Evolutionary conservation across 2,329 filamentous ascomycete genomes (phyloP), one percentile per base, ranked within the genome.

Genomic region (Neobulgaria alba): DNA sequence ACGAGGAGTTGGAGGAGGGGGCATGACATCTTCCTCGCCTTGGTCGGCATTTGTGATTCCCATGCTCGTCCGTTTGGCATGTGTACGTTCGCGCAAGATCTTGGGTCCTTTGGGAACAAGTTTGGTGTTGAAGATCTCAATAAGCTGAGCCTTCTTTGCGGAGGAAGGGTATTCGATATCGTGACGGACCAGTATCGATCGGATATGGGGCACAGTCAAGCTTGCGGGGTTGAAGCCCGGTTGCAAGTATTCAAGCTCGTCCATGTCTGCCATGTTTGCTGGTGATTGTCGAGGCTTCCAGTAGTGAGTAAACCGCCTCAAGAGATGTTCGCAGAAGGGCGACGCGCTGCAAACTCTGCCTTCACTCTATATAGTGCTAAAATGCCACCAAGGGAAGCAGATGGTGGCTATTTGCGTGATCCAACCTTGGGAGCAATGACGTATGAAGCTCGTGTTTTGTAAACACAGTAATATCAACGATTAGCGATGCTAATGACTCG

Each of bases 171-270:
- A 96, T 29, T 78, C 67, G 56, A 96, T 70, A 59, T 88, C 84
- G 66, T 98, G 86, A 50, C 79, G 83, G 56, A 96, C 85, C 43
- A 98, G 77, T 51, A 96, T 93, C 36, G 85, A 90, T 56, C 92
- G 85, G 54, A 98, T 71, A 33, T 84, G 83, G 19, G 92, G 88
- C 36, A 96, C 79, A 1, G 88, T 96, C 49, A 96, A 75, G 49
- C 75, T 77, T 58, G 74, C 73, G 15, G 92, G 79, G 61, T 98
- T 87, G 61, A 95, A 96, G 55, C 77, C 85, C 40, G 85, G 75
- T 58, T 89, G 79, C 21, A 96, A 79, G 61, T 96, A 98, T 52
- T 87, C 84, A 52, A 82, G 64, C 46, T 57, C 67, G 52, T 89
- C 85, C 49, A 77, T 67, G 56, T 82, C 77, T 19, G 73, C 73